phyloP scores from a whole-genome alignment of 441 rosid species.

The Aleurites moluccanus region DNA sequence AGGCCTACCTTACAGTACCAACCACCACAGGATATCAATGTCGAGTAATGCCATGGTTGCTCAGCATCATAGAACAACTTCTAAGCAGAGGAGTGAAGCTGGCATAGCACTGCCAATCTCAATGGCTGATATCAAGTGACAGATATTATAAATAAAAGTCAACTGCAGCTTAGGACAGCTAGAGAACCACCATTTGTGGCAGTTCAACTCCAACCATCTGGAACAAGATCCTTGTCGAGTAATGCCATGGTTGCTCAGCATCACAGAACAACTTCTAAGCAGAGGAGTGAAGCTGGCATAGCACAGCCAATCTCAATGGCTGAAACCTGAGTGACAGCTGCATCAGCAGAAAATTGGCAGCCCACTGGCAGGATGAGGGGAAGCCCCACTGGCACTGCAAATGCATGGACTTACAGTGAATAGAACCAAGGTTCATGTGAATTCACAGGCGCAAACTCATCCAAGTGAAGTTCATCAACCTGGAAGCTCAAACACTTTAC shows the following conservation, averaged over 20 bases:
- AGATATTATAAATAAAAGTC: background rate
- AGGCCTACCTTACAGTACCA: background rate
- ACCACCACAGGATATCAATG: background rate
- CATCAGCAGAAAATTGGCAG: background rate
- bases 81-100: no score
- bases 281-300: background rate
- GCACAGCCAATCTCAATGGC: background rate
- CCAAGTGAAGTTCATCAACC: background rate
- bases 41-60: no score
- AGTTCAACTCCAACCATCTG: conserved; percentile 5
- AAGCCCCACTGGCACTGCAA: background rate
- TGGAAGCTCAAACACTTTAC: background rate
- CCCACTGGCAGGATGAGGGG: conserved; percentile 3
- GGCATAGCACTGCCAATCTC: no score
- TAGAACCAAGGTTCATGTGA: background rate
- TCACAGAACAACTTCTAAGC: background rate
- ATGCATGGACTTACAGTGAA: background rate
- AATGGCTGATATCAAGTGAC: no score
- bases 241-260: background rate
- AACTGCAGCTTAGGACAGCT: background rate
- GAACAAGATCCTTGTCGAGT: background rate
- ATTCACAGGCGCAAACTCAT: background rate
- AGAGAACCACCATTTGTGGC: background rate
- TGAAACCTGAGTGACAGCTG: background rate
- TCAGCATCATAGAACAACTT: no score